Percentiles rank a stretch among this genome's conserved stretches.
phyloP scores from a whole-genome alignment of 768 basidiomycete species.

The Coprinopsis strossmayeri region DNA sequence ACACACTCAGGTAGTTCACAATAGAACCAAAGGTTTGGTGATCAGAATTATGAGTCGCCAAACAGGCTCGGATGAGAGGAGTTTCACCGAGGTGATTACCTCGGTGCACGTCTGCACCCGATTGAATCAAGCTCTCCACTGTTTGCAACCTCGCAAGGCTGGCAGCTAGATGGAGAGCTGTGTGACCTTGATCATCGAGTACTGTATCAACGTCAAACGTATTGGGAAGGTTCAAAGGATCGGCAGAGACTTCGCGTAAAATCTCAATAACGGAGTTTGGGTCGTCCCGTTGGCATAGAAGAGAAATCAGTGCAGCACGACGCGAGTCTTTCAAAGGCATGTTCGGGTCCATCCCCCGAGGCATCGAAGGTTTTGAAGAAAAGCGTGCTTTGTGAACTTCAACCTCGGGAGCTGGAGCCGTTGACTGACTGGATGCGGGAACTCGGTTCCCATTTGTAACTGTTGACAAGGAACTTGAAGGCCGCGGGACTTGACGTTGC shows the following conservation, averaged over 20 bases:
- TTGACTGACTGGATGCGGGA: slow-evolving; percentile 26
- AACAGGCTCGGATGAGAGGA: slow-evolving; percentile 84
- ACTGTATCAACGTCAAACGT: slow-evolving; percentile 71
- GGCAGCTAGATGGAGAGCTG: slow-evolving; percentile 88
- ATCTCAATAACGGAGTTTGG: slow-evolving; percentile 53
- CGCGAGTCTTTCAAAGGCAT: slow-evolving; percentile 49
- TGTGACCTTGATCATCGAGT: slow-evolving; percentile 92
- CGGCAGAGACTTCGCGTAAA: slow-evolving; percentile 55
- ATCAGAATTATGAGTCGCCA: slow-evolving; percentile 84
- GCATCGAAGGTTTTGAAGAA: slow-evolving; percentile 56
- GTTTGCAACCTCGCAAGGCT: slow-evolving; percentile 69
- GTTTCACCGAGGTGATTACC: slow-evolving; percentile 96
- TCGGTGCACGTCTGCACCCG: slow-evolving; percentile 82
- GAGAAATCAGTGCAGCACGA: slow-evolving; percentile 55
- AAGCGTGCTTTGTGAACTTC: slow-evolving; percentile 45
- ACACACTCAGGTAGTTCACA: slow-evolving; percentile 56
- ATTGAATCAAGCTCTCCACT: slow-evolving; percentile 61
- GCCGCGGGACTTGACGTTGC: slow-evolving; percentile 25
- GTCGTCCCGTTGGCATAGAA: slow-evolving; percentile 68
- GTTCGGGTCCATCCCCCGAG: slow-evolving; percentile 46
- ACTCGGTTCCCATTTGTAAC: slow-evolving; percentile 35
- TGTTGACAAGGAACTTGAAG: slow-evolving; percentile 36
- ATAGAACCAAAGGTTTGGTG: slow-evolving; percentile 66
- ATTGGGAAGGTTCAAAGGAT: slow-evolving; percentile 27
- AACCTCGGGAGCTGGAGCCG: too few species aligned